These are phyloP conservation scores for Jatropha podagrica DNA, from an alignment of 441 rosid species.

Conservation along the genomic window DNA sequence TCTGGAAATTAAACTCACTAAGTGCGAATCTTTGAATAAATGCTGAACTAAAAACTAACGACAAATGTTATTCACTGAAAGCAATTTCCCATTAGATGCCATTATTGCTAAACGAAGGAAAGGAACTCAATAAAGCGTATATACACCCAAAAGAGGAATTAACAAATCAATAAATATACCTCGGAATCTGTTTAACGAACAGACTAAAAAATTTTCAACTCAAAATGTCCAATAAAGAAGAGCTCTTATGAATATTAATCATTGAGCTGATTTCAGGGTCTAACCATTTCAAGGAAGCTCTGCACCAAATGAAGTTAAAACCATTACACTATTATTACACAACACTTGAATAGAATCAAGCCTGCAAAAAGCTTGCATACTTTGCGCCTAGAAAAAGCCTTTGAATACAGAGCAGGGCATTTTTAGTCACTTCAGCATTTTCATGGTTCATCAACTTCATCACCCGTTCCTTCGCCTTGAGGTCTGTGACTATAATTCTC, in stretches of 20 bases:
- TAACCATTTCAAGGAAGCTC: neutral
- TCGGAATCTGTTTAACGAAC: neutral
- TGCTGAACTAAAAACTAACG: too few relatives aligned
- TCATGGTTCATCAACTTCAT: conserved; percentile 97
- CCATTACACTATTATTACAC: conserved; percentile 7
- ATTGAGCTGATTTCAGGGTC: neutral
- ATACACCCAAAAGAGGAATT: conserved; percentile 12
- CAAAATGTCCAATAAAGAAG: neutral
- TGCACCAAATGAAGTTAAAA: neutral
- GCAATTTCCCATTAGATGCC: neutral
- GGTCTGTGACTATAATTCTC: conserved; percentile 78
- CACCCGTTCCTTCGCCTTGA: conserved; percentile 93
- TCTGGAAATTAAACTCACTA: too few relatives aligned
- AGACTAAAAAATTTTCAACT: neutral
- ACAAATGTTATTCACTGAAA: too few relatives aligned
- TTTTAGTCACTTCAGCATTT: conserved; percentile 87
- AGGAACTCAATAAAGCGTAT: conserved; percentile 2
- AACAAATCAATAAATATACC: conserved; percentile 17
- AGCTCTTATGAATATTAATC: neutral
- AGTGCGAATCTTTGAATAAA: too few relatives aligned
- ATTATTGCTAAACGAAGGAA: conserved; percentile 16
- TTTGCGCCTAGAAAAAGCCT: conserved; percentile 98
- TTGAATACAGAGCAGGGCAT: conserved; percentile 85
- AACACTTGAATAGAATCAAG: conserved; percentile 26
- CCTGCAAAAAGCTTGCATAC: conserved; percentile 98